phyloP scores from a whole-genome alignment of 345 rosid species.

The Pseudoturritis turrita region DNA sequence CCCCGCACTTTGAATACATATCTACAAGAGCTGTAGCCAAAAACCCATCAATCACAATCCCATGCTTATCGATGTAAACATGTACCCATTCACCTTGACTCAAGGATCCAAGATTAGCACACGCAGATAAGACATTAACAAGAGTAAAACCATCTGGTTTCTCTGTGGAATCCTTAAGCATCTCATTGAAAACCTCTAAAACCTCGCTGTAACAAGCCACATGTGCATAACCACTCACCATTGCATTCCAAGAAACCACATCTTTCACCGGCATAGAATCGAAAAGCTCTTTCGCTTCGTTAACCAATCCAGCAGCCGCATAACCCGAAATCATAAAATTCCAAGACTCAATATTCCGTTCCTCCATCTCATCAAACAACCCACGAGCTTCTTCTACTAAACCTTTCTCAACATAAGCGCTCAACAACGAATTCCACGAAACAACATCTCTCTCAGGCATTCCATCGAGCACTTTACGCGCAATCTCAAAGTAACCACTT shows the following conservation, averaged over 20 bases:
- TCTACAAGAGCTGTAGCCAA: constrained; percentile 52
- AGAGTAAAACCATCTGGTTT: constrained; percentile 38
- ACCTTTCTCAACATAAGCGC: constrained; percentile 39
- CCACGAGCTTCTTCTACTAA: constrained; percentile 32
- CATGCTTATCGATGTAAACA: constrained; percentile 38
- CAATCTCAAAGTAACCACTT: constrained; percentile 29
- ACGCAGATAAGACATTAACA: constrained; percentile 44
- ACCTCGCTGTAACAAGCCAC: constrained; percentile 31
- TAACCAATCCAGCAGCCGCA: constrained; percentile 30
- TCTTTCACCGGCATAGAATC: constrained; percentile 36
- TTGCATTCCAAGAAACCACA: constrained; percentile 46
- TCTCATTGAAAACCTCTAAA: constrained; percentile 36
- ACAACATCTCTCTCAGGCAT: constrained; percentile 42
- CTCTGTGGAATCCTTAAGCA: constrained; percentile 29
- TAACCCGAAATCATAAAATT: constrained; percentile 50
- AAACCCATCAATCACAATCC: constrained; percentile 33
- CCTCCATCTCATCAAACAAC: constrained; percentile 45
- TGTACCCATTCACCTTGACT: constrained; percentile 47
- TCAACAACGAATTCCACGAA: constrained; percentile 48
- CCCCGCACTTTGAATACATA: constrained; percentile 55
- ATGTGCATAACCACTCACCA: constrained; percentile 37
- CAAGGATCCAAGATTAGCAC: constrained; percentile 44
- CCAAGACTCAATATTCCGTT: constrained; percentile 46
- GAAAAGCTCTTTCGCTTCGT: constrained; percentile 35
- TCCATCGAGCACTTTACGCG: constrained; percentile 38